A percentile compares a stretch with the other conserved stretches of the same genome.
These are phyloP conservation scores for Boechera stricta DNA, from an alignment of 345 rosid genomes.

Conservation along the genomic window DNA sequence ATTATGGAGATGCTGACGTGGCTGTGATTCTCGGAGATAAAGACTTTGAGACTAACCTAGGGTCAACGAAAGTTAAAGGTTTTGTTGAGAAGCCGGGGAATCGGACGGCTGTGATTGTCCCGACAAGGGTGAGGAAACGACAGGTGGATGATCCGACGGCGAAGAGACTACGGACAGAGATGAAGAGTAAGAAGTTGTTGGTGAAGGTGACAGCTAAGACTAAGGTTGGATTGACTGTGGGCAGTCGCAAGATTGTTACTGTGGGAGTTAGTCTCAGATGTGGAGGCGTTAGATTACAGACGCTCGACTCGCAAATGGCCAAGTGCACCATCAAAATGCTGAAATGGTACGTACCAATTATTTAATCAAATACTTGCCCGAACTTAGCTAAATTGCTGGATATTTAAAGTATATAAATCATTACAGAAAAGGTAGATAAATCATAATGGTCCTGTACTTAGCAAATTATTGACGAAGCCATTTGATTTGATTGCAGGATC, in stretches of 20 bases:
- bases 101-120: conserved; percentile 60
- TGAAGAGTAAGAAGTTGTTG: conserved; percentile 48
- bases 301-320: conserved; percentile 59
- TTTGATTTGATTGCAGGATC: conserved; percentile 40
- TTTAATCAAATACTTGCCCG: neutral
- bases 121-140: conserved; percentile 51
- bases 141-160: conserved; percentile 54
- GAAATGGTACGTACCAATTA: conserved; percentile 55
- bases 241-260: conserved; percentile 54
- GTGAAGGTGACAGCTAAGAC: conserved; percentile 61
- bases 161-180: conserved; percentile 45
- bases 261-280: conserved; percentile 56
- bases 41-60: conserved; percentile 50
- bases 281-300: conserved; percentile 53
- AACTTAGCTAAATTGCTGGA: neutral
- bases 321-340: conserved; percentile 61
- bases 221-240: conserved; percentile 53
- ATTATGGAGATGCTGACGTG: conserved; percentile 54
- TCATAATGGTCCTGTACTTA: neutral
- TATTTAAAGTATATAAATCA: neutral
- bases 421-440: neutral
- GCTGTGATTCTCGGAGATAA: conserved; percentile 45
- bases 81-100: conserved; percentile 54
- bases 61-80: conserved; percentile 49
- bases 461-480: neutral